Evolutionary conservation across 2,329 filamentous ascomycete genomes (phyloP), one percentile per base, ranked within the genome.

Genomic region (Talaromyces piceae): DNA sequence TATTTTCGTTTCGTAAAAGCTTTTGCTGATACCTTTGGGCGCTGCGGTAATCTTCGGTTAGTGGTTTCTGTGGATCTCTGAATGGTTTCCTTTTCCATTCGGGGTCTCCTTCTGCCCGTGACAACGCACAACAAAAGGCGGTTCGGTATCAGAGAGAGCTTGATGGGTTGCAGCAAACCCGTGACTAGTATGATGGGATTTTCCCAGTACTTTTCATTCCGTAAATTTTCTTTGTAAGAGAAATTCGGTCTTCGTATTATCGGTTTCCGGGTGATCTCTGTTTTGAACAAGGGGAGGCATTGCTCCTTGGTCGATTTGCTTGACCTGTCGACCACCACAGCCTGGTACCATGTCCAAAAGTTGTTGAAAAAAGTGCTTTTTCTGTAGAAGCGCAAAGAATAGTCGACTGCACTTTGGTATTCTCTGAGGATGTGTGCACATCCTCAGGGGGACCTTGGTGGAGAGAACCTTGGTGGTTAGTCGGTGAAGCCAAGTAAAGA

Each of bases 401-500:
- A 43, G 13, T 43, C 4, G 20, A 5, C 11, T 25, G 39, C 3
- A n/a, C 25, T 43, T 9, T 13, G 20, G 20, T 25, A n/a, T n/a
- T 9, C 23, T 5, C 20, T 43, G 39, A 25, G 39, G 39, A 43
- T 43, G 39, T 43, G 39, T 12, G n/a, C 39, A 43, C 39, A 43
- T 43, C 39, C 39, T 43, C 12, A 43, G 12, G 11, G n/a, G 39
- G 20, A 43, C 39, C 39, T 43, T 43, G 39, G 39, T 5, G 20
- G 39, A 43, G 25, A 43, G 39, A 43, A 43, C 39, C 39, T 43
- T 43, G 39, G 39, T 43, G 39, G 39, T 43, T 43, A 43, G 39
- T 22, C 7, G 33, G 13, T n/a, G 33, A 37, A 20, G 33, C 33
- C 33, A 37, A 37, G 33, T 37, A 37, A 37, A 18, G n/a, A 37